Evolutionary conservation across 2,329 filamentous ascomycete species (phyloP), one percentile per base, ranked within the genome.

Genomic region (Sarocladium oryzae): DNA sequence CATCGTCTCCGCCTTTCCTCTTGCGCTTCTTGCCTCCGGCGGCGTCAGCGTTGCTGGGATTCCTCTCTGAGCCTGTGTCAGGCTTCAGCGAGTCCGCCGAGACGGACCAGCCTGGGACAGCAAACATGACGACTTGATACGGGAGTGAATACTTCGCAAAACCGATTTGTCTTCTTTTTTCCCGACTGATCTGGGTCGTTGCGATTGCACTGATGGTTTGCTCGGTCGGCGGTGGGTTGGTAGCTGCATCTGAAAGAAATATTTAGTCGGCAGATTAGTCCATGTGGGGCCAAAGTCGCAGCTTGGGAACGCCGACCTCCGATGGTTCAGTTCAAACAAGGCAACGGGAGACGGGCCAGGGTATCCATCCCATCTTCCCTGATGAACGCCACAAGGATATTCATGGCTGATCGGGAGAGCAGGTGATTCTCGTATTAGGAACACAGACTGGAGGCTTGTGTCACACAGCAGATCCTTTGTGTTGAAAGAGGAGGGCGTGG

Each of bases 91-190:
- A 73, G 57, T 83, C 80, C 55, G 85, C 78, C 52, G 88, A 82
- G 32, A 96, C 77, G 35, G 89, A 89, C 91, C 92, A 96, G 59
- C 93, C 93, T 62, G 88, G 88, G 26, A 97, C 91, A 9, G 90
- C 85, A 68, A 97, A 97, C 92, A 97, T 92, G 52, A 43, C 57
- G 50, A 50, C 37, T 45, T 16, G 37, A 6, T 32, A 8, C 28
- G 7, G 28, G 33, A 9, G 8, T 9, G 7, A 7, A 15, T 9
- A 6, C 8, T 36, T 36, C 33, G 33, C 6, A 9, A 32, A 32
- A 13, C 28, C 8, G 8, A 13, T 13, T 32, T 7, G 28, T 7
- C 13, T 8, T 32, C 13, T 32, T 32, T 13, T 32, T 32, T 32
- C 13, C 28, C 8, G 13, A 13, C 8, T 32, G 48, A 18, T 46